Conservation (phyloP, 2,329 filamentous ascomycete species). For the Cladosporium sphaerospermum region DNA sequence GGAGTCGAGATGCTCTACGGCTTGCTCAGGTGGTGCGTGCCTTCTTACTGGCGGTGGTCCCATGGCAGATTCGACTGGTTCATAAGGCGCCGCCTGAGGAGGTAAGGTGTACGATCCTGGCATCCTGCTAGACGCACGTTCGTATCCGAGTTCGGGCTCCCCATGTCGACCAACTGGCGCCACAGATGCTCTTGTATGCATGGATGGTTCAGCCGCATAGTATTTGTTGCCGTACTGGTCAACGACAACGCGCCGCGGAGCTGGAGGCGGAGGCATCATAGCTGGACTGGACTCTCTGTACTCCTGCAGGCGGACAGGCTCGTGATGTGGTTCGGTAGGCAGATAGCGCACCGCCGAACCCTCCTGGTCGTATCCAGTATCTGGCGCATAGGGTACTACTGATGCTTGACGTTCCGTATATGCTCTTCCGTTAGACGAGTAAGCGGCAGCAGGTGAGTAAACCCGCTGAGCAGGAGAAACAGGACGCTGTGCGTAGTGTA, state of each 20-base stretch:
- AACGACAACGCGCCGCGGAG: slow-evolving; percentile 58
- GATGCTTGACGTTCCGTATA: slow-evolving; percentile 31
- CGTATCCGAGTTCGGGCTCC: slow-evolving; percentile 47
- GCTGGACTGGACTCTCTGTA: slow-evolving; percentile 31
- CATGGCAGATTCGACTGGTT: slow-evolving; percentile 31
- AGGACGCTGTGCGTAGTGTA: slow-evolving; percentile 41
- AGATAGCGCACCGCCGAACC: slow-evolving; percentile 33
- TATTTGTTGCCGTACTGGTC: slow-evolving; percentile 82
- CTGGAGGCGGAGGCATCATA: slow-evolving; percentile 43
- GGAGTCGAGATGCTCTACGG: slow-evolving; percentile 24
- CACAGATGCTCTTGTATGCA: slow-evolving; percentile 44
- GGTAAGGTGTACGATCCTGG: slow-evolving; percentile 16
- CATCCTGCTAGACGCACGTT: slow-evolving; percentile 52
- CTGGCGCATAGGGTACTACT: neutral
- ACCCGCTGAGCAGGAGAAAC: slow-evolving; percentile 36
- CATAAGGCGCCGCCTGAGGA: slow-evolving; percentile 25
- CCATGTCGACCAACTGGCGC: slow-evolving; percentile 30
- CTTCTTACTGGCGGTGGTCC: slow-evolving; percentile 20
- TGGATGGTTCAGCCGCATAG: slow-evolving; percentile 47
- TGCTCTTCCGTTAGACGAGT: slow-evolving; percentile 38
- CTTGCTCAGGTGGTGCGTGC: slow-evolving; percentile 15
- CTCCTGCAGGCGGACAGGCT: slow-evolving; percentile 16
- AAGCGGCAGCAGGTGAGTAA: slow-evolving; percentile 34
- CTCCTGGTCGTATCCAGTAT: slow-evolving; percentile 29
- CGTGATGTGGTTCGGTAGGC: slow-evolving; percentile 33